Evolutionary conservation across 495 filamentous ascomycete genomes (phyloP).

Genomic region (Xylaria grammica): DNA sequence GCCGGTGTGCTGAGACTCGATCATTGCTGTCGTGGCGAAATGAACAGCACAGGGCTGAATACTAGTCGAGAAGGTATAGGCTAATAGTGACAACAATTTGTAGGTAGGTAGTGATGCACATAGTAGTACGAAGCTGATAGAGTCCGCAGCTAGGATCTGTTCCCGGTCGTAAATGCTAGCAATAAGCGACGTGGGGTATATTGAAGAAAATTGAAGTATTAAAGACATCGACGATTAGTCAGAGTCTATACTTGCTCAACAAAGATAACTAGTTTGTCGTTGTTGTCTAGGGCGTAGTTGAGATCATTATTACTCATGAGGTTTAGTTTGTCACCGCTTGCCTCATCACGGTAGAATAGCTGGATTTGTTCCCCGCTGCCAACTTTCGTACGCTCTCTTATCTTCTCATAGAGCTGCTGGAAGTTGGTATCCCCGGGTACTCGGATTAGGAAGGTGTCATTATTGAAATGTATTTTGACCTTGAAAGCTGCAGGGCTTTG

Average conservation of each 20-base stretch:
- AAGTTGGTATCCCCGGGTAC: constrained; percentile 81
- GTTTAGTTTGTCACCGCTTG: constrained; percentile 71
- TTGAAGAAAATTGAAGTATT: constrained; percentile 29
- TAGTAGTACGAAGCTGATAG: constrained; percentile 9
- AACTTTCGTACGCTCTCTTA: constrained; percentile 77
- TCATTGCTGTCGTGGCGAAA: not conserved
- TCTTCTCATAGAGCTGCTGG: constrained; percentile 79
- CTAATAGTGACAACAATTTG: constrained; percentile 9
- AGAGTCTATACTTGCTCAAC: constrained; percentile 57
- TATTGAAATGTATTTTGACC: constrained; percentile 91
- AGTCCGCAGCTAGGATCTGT: constrained; percentile 23
- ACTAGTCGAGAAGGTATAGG: not conserved
- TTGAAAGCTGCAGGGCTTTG: constrained; percentile 64
- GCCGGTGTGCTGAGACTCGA: not conserved
- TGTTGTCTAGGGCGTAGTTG: constrained; percentile 76
- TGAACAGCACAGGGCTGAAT: not conserved
- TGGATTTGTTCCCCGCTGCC: constrained; percentile 66
- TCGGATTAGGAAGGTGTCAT: constrained; percentile 89
- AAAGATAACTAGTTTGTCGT: constrained; percentile 84
- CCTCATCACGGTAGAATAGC: constrained; percentile 87
- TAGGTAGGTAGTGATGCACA: not conserved
- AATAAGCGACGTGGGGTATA: constrained; percentile 37
- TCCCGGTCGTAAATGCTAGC: constrained; percentile 32
- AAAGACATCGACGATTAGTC: constrained; percentile 22
- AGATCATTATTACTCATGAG: constrained; percentile 82